Conservation (phyloP, 2,329 filamentous ascomycete species). For the Alternaria hordeiaustralica region DNA sequence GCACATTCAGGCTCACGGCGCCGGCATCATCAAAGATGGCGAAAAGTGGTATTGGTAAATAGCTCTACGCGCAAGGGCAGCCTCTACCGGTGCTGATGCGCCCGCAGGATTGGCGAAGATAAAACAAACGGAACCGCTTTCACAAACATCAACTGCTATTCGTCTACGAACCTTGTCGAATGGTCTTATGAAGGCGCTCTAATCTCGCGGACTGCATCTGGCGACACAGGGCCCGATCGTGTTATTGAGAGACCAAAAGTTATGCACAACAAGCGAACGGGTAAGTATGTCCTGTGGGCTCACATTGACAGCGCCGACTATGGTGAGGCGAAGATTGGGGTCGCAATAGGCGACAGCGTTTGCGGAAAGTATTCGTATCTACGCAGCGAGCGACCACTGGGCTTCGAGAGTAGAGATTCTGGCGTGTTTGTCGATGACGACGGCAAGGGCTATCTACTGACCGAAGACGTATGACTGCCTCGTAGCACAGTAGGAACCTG, state of each 20-base stretch:
- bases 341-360: slow-evolving; percentile 65
- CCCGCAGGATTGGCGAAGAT: slow-evolving; percentile 68
- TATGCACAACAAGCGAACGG: slow-evolving; percentile 69
- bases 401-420: slow-evolving; percentile 63
- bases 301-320: slow-evolving; percentile 70
- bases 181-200: slow-evolving; percentile 69
- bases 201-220: slow-evolving; percentile 59
- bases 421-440: slow-evolving; percentile 68
- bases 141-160: slow-evolving; percentile 72
- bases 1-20: slow-evolving; percentile 71
- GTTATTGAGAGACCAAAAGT: slow-evolving; percentile 73
- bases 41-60: slow-evolving; percentile 63
- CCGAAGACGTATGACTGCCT: slow-evolving; percentile 62
- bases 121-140: slow-evolving; percentile 68
- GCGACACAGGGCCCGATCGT: slow-evolving; percentile 66
- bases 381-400: slow-evolving; percentile 56
- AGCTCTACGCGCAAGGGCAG: too few relatives aligned
- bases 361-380: slow-evolving; percentile 66
- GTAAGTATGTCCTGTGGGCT: slow-evolving; percentile 72
- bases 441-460: slow-evolving; percentile 66
- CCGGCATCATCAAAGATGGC: slow-evolving; percentile 65
- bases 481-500: not conserved
- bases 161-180: slow-evolving; percentile 66
- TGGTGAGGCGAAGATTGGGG: slow-evolving; percentile 68
- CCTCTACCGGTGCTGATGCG: not conserved